These are phyloP conservation scores for Paspalum notatum DNA, from an alignment of 176 grass and related monocot genomes.

Conservation along the genomic window DNA sequence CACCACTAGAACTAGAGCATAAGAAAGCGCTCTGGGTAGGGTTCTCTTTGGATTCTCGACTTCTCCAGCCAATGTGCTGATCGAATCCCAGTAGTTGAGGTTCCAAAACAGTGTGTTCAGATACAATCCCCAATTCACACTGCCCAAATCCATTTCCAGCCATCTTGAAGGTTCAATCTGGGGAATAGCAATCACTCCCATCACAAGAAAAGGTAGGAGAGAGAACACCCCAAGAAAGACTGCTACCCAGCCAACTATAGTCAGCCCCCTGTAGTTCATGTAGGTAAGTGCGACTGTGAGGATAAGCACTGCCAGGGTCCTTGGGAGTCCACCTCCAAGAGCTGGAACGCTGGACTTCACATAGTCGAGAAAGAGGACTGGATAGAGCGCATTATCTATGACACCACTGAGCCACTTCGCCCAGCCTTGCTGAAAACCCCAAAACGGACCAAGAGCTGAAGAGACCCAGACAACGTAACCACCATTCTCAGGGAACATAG, in stretches of 20 bases:
- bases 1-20: constrained; percentile 75
- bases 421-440: constrained; percentile 98
- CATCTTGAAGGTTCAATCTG: constrained; percentile 68
- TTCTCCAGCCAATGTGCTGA: constrained; percentile 90
- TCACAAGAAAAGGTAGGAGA: constrained; percentile 76
- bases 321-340: constrained; percentile 63
- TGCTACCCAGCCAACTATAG: constrained; percentile 79
- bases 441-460: constrained; percentile 79
- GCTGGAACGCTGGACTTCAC: constrained; percentile 72
- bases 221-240: constrained; percentile 81
- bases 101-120: constrained; percentile 95
- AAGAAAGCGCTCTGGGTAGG: constrained; percentile 76
- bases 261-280: constrained; percentile 89
- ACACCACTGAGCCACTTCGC: constrained; percentile 93
- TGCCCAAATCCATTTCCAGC: constrained; percentile 56
- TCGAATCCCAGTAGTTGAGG: constrained; percentile 98
- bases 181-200: constrained; percentile 80
- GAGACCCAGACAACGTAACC: constrained; percentile 93
- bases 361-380: constrained; percentile 89
- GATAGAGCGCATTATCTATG: constrained; percentile 92
- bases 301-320: constrained; percentile 58
- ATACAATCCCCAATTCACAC: constrained; percentile 85
- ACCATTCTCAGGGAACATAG: constrained; percentile 91
- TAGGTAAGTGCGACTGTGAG: constrained; percentile 80
- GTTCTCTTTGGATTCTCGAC: constrained; percentile 79